A percentile compares a stretch with the other conserved stretches of the same genome.
Conservation (phyloP, 768 basidiomycete genomes). For the Tubosaeta sp. region DNA sequence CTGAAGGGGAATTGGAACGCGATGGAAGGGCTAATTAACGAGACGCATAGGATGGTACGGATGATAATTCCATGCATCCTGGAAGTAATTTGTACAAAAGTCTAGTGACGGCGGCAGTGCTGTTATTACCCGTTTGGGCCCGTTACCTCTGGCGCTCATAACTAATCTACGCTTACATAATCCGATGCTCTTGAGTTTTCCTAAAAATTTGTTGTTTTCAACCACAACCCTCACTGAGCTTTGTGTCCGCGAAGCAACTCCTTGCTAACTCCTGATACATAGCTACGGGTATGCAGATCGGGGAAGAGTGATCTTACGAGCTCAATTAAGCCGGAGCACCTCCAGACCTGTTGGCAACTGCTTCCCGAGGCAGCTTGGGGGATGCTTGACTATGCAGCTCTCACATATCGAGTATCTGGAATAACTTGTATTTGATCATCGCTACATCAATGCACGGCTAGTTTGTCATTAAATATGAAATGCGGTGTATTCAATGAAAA, state of each 20-base stretch:
- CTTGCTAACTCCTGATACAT: slow-evolving; percentile 35
- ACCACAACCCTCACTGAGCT: slow-evolving; percentile 24
- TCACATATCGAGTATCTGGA: slow-evolving; percentile 36
- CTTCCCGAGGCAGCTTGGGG: slow-evolving; percentile 39
- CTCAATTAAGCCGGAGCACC: slow-evolving; percentile 82
- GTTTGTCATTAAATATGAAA: background rate
- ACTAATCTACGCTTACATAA: slow-evolving; percentile 22
- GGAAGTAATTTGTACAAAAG: background rate
- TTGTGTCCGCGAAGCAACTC: slow-evolving; percentile 51
- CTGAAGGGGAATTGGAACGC: slow-evolving; percentile 51
- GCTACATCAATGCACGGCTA: background rate
- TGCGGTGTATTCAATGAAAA: background rate
- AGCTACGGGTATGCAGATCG: slow-evolving; percentile 51
- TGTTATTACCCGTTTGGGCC: background rate
- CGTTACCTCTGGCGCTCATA: no score
- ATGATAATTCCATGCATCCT: slow-evolving; percentile 12
- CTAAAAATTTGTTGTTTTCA: no score
- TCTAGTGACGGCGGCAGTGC: background rate
- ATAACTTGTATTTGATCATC: background rate
- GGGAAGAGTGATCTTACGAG: slow-evolving; percentile 44
- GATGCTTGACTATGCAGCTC: slow-evolving; percentile 76
- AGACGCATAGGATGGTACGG: slow-evolving; percentile 12
- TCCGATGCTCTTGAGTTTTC: no score
- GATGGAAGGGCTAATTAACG: slow-evolving; percentile 20
- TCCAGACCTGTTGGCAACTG: slow-evolving; percentile 38